Evolutionary conservation across 192 early-diverging fungal species (phyloP), one percentile per base, ranked within the genome.

Genomic region (Globomyces pollinis-pini): DNA sequence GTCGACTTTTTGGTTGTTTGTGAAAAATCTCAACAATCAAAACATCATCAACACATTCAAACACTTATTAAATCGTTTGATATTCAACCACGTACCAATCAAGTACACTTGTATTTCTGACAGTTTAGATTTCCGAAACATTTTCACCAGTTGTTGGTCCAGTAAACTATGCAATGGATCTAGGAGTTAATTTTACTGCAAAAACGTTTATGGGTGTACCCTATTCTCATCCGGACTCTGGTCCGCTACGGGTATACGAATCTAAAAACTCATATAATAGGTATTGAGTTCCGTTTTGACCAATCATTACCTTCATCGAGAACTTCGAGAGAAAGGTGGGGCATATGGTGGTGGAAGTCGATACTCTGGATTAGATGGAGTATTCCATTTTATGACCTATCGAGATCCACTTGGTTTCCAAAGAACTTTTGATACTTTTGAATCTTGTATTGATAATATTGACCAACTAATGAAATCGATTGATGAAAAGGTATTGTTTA

Each of bases 311-410:
- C 68, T 98, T n/a, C 94, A 98, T 69, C 89, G 91, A 39, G 94
- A 98, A 71, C 88, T 98, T 45, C 86, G 94, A 62, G 94, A 98
- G 63, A 92, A 90, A 77, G 91, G 91, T 64, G 94, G 94, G 26
- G 94, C 94, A 1, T 98, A 98, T 68, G 92, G 93, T 23, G 94
- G 89, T n/a, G 91, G 91, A 9, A 83, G 90, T 1, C 55, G 63
- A 1, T 92, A 87, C 69, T 75, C 79, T n/a, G 68, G 85, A 0
- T 61, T 83, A 0, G 84, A 85, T 16, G 93, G 92, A 12, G 54
- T 90, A 11, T 87, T 96, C 59, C 86, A 86, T 1, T 88, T 96
- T 71, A 91, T 75, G 59, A 93, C 93, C 26, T 98, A 98, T 77
- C 86, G 94, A 33, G 94, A 98, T 64, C 94, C 94, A 13, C 58